Evolutionary conservation across 2,329 filamentous ascomycete species (phyloP), one percentile per base, ranked within the genome.

Genomic region (Fusarium proliferatum): DNA sequence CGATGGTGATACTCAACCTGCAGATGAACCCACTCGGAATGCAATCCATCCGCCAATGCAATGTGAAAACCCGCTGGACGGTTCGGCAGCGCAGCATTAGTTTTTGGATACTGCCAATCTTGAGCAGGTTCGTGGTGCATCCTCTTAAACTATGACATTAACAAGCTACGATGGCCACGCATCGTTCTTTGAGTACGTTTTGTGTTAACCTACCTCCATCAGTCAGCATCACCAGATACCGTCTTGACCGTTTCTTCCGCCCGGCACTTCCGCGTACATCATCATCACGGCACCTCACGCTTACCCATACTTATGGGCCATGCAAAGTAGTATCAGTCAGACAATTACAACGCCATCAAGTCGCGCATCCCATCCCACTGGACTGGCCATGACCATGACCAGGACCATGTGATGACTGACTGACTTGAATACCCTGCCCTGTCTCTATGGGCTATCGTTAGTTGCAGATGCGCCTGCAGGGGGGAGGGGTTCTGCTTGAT

Each of bases 391-490:
- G 76, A 55, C 51, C 51, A 55, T 55, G 51, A 55, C 51, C 51
- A 55, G 41, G 51, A 55, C 51, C 51, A 55, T 55, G 51, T 78
- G 76, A 78, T 73, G 61, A 56, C 59, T 68, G 55, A 58, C 55
- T 58, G 41, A 58, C 39, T 52, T 66, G 23, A 36, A 17, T 48
- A 36, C 55, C 55, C 56, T 73, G 70, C 57, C 63, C 69, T 65
- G 69, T 43, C 64, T 58, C 26, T 61, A 52, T 58, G 41, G 55
- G 46, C 61, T 67, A 42, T 55, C 64, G 62, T 75, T 77, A 76
- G 76, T 72, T 76, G 75, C 76, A 78, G 66, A 64, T 72, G 70
- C 72, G 76, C 28, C 63, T 67, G 55, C 64, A 67, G 64, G 64
- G 65, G 71, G 71, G 76, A 12, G 33, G 69, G 76, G 64, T 59